A percentile compares a stretch with the other conserved stretches of the same genome.
Evolutionary conservation across 768 basidiomycete genomes (phyloP).

Genomic region (Podaxis rugospora): DNA sequence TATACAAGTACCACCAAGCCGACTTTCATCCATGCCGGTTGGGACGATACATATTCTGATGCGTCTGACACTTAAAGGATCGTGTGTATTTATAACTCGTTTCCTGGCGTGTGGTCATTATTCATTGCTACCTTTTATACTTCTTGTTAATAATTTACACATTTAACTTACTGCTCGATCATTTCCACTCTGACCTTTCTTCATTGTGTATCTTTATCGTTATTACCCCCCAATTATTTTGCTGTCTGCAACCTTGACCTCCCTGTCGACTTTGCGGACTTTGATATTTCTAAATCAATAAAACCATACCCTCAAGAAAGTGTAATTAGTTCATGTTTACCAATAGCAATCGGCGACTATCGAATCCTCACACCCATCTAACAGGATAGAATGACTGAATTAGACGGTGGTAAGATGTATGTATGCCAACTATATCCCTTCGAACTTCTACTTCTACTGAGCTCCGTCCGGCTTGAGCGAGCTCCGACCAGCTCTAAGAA

Average conservation of each 20-base stretch:
- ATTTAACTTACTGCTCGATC: constrained; percentile 5
- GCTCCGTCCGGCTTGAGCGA: constrained; percentile 79
- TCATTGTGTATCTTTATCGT: constrained; percentile 16
- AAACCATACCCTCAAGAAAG: constrained; percentile 2
- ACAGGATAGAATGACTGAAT: neutral
- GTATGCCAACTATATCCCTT: neutral
- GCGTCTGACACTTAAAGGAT: constrained; percentile 22
- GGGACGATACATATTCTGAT: constrained; percentile 48
- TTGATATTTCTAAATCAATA: neutral
- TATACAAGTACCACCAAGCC: constrained; percentile 32
- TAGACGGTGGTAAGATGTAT: neutral
- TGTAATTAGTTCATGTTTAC: constrained; percentile 12
- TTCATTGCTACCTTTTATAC: neutral
- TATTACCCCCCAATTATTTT: constrained; percentile 13
- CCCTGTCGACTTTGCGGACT: neutral
- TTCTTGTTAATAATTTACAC: constrained; percentile 4
- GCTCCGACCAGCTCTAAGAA: constrained; percentile 83
- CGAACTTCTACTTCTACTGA: constrained; percentile 25
- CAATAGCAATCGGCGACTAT: neutral
- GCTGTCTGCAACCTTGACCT: neutral
- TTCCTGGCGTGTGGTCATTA: neutral
- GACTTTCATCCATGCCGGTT: constrained; percentile 50
- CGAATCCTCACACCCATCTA: neutral
- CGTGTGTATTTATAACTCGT: neutral
- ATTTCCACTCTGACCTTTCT: neutral